phyloP scores from a whole-genome alignment of 805 yeast genomes.

The Candida parachauliodes region DNA sequence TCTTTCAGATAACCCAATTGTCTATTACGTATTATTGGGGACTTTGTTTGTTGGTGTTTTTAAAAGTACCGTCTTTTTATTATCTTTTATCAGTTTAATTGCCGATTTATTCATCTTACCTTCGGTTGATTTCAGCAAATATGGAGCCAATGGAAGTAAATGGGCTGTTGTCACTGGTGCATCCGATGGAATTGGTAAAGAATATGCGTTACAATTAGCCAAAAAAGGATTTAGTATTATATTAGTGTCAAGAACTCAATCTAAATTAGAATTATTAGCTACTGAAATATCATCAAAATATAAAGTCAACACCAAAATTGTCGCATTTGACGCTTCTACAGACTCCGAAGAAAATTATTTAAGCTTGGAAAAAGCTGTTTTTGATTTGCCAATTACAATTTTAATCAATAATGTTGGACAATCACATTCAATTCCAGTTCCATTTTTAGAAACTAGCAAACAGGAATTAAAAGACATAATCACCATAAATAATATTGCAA shows the following conservation, averaged over 20 bases:
- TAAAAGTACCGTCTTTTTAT: conserved; percentile 49
- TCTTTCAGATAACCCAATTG: conserved; percentile 11
- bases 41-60: conserved; percentile 60
- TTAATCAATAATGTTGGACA: conserved; percentile 92
- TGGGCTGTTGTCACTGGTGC: conserved; percentile 99
- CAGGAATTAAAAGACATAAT: conserved; percentile 76
- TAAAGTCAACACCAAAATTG: conserved; percentile 56
- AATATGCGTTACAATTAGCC: conserved; percentile 84
- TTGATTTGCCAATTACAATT: conserved; percentile 61
- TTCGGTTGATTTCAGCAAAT: conserved; percentile 53
- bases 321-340: conserved; percentile 75
- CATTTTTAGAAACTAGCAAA: conserved; percentile 76
- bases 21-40: conserved; percentile 17
- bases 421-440: conserved; percentile 92
- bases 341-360: conserved; percentile 59
- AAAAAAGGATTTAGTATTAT: conserved; percentile 77
- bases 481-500: conserved; percentile 80
- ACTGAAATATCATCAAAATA: conserved; percentile 57
- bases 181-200: conserved; percentile 96
- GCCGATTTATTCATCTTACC: conserved; percentile 64
- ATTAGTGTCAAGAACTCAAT: conserved; percentile 77
- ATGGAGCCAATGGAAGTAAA: conserved; percentile 67
- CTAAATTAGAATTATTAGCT: conserved; percentile 68
- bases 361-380: conserved; percentile 43
- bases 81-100: conserved; percentile 53